Base-by-base conservation (phyloP, 2,329 filamentous ascomycete genomes). In the Atkinsonella texensis region DNA sequence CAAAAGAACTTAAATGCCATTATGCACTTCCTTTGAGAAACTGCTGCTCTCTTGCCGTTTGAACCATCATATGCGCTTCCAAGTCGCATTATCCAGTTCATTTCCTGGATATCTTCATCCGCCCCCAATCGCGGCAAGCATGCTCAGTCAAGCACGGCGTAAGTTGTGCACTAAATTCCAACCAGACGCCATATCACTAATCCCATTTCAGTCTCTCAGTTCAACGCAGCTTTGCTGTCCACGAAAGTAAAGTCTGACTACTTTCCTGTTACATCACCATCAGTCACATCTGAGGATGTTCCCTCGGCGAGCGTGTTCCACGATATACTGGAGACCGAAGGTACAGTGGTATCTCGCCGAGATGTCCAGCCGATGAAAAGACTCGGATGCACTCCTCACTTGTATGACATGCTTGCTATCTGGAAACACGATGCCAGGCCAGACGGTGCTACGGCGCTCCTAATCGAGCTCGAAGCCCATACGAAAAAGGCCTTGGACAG, bases 391-490 rank as follows among this genome's bases (percentile, higher is more conserved):
- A 18, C 38, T 28, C 35, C 38, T 10, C n/a, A 32, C 3, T 35
- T 49, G 3, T 49, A 49, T 17, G 47, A 49, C n/a, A 49, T 35
- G 12, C 28, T 31, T 2, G 47, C 38, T 35, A 23, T 49, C 17
- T 49, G 35, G 47, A 49, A 49, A 20, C 39, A 41, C 35, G 47
- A 49, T 35, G 31, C 38, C 35, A 49, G 10, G 47, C 31, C 38
- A 2, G 47, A 42, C 12, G 40, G 31, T 20, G 6, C 28, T 28
- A 8, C 35, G 20, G 33, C 4, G 10, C 12, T 31, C 35, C 17
- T 8, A 17, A 20, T 42, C 5, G 47, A 49, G 38, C 35, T 49
- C 15, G 47, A 49, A 18, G 28, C 33, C 28, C 47, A 49, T 33
- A 49, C 39, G 20, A 18, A 49, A 17, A 18, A 31, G n/a, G 47